A percentile compares a stretch with the other conserved stretches of the same genome.
phyloP scores from a whole-genome alignment of 371 early-diverging fungal species.

The Haplosporangium sp. region DNA sequence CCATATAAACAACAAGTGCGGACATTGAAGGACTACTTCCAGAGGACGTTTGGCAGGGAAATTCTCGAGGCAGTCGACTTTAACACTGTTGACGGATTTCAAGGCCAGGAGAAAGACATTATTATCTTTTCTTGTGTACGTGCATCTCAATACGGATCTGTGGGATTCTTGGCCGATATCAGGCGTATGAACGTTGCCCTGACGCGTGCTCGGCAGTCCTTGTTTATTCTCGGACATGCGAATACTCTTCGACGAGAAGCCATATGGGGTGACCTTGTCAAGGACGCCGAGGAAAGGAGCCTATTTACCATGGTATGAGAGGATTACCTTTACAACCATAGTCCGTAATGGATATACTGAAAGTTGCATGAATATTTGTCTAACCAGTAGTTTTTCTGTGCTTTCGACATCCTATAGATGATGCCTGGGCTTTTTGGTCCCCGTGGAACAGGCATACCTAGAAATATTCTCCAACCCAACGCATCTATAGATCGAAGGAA shows the following conservation, averaged over 20 bases:
- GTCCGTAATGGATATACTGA: background rate
- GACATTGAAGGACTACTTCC: conserved; percentile 75
- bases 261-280: conserved; percentile 77
- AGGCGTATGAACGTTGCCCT: conserved; percentile 96
- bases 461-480: conserved; percentile 32
- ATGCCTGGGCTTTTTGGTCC: conserved; percentile 28
- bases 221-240: conserved; percentile 91
- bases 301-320: conserved; percentile 61
- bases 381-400: no score
- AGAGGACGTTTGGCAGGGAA: conserved; percentile 66
- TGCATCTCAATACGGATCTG: conserved; percentile 69
- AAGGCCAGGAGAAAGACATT: conserved; percentile 98
- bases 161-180: conserved; percentile 94
- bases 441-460: conserved; percentile 15
- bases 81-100: conserved; percentile 98
- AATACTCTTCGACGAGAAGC: conserved; percentile 66
- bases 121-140: conserved; percentile 97
- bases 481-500: conserved; percentile 19
- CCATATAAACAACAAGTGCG: conserved; percentile 92
- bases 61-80: conserved; percentile 87
- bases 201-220: conserved; percentile 90
- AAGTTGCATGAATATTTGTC: background rate
- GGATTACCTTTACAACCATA: background rate
- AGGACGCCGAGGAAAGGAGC: conserved; percentile 63
- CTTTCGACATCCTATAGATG: conserved; percentile 12